These are phyloP conservation scores for Tuber aestivum DNA, from an alignment of 495 filamentous ascomycete species.

Conservation along the genomic window DNA sequence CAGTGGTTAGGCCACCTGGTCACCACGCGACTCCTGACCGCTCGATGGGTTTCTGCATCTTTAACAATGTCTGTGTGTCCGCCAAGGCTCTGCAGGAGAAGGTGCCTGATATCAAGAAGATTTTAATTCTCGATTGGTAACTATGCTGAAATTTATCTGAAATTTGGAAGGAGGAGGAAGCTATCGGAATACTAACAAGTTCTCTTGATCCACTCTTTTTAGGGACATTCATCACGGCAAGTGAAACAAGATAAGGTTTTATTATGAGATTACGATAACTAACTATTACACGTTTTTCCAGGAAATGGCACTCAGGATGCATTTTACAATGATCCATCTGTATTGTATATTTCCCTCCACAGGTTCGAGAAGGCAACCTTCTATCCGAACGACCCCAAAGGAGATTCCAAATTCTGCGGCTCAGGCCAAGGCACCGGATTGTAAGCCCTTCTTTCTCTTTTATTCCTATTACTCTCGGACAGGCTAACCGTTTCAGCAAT, in stretches of 20 bases:
- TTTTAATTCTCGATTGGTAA: slow-evolving; percentile 93
- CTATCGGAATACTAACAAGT: slow-evolving; percentile 39
- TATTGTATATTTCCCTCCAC: slow-evolving; percentile 95
- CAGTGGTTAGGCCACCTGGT: slow-evolving; percentile 87
- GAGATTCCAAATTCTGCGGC: slow-evolving; percentile 71
- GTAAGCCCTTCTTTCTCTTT: slow-evolving; percentile 42
- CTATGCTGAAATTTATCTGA: slow-evolving; percentile 43
- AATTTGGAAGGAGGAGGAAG: not conserved
- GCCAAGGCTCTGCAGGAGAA: slow-evolving; percentile 72
- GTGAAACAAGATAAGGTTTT: not conserved
- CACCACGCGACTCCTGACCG: slow-evolving; percentile 84
- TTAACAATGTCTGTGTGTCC: slow-evolving; percentile 93
- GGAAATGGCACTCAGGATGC: slow-evolving; percentile 97
- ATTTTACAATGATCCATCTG: slow-evolving; percentile 89
- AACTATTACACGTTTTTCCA: slow-evolving; percentile 47
- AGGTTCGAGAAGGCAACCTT: slow-evolving; percentile 75
- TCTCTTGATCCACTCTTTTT: slow-evolving; percentile 5
- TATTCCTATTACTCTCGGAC: not conserved
- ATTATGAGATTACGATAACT: not conserved
- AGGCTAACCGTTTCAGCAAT: slow-evolving; percentile 53
- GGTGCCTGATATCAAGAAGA: slow-evolving; percentile 69
- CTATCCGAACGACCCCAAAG: slow-evolving; percentile 74
- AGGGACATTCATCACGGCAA: slow-evolving; percentile 63
- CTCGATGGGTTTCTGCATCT: slow-evolving; percentile 90
- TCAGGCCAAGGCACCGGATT: slow-evolving; percentile 64